Conservation (phyloP, 345 rosid species). For the Dimocarpus longan region DNA sequence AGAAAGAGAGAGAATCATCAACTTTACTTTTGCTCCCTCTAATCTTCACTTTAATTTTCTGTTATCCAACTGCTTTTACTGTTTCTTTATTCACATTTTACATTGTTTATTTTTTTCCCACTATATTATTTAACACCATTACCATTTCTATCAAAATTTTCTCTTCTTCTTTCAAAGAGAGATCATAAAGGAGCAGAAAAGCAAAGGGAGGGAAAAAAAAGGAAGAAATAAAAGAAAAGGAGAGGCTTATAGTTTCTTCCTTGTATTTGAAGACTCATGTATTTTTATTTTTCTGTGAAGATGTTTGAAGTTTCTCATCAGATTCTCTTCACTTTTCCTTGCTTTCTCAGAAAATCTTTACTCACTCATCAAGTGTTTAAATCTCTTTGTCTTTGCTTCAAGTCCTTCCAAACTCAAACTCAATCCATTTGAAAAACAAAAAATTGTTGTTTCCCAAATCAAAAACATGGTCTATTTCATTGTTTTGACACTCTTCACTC, state of each 20-base stretch:
- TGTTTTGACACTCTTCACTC: slow-evolving; percentile 44
- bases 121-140: slow-evolving; percentile 5
- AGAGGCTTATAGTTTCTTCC: slow-evolving; percentile 49
- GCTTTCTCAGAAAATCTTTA: slow-evolving; percentile 37
- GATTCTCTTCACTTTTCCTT: slow-evolving; percentile 54
- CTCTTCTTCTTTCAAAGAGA: slow-evolving; percentile 30
- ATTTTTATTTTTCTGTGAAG: slow-evolving; percentile 17
- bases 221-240: slow-evolving; percentile 32
- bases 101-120: neutral
- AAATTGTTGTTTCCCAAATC: slow-evolving; percentile 2
- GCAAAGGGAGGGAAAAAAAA: slow-evolving; percentile 18
- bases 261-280: slow-evolving; percentile 53
- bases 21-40: slow-evolving; percentile 43
- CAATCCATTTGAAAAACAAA: slow-evolving; percentile 25
- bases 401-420: slow-evolving; percentile 38
- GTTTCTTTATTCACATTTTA: neutral
- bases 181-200: slow-evolving; percentile 19
- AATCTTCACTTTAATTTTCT: slow-evolving; percentile 53
- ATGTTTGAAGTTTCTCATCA: slow-evolving; percentile 53
- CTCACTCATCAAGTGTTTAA: slow-evolving; percentile 27
- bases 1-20: slow-evolving; percentile 30
- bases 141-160: slow-evolving; percentile 20
- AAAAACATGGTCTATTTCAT: slow-evolving; percentile 55
- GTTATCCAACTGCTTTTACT: slow-evolving; percentile 44
- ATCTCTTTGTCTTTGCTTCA: slow-evolving; percentile 40